Base-by-base conservation (phyloP, 768 basidiomycete species). In the Termitomyces heimii region DNA sequence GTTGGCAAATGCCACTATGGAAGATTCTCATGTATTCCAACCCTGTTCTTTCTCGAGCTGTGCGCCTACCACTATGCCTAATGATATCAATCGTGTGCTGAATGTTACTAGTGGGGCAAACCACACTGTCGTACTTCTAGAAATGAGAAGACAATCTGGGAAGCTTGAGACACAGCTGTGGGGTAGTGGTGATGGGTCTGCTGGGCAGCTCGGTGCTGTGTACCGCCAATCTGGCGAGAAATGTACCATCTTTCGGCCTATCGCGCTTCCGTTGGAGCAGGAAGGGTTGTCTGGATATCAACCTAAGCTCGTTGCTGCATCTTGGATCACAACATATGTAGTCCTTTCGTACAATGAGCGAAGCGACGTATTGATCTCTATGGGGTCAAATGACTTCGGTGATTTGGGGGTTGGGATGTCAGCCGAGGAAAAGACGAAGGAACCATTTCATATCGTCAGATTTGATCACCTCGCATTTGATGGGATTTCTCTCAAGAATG, bases 341-440 rank as follows among this genome's bases (percentile, higher is more conserved):
- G 85, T 85, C 2, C 71, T 92, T 14, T 77, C 80, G 12, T 65
- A 63, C 51, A 61, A 67, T 16, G 74, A 67, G 6, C 65, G 66
- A 26, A 65, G 70, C 47, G 88, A 87, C 61, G 65, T 82, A 3
- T 61, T 95, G 29, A 64, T 96, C 24, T 84, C 93, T 2, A 85
- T 94, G 78, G 95, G 95, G 1, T 79, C 85, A 2, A 80, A 95
- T 70, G 93, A 93, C 66, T 93, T 86, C 64, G 93, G 92, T 2
- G 86, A 89, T 67, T 76, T 93, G 45, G 93, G 92, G 1, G 65
- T 80, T 45, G 87, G 81, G 40, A 55, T 44, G 37, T 55, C 56
- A 56, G 55, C 53, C 26, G 62, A 65, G 35, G 48, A 45, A 54
- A 56, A 62, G 55, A 56, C 62, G 22, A 54, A 49, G 16, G 50